These are phyloP conservation scores for Parafenestella ontariensis DNA, from an alignment of 2,329 filamentous ascomycete genomes.

Conservation along the genomic window DNA sequence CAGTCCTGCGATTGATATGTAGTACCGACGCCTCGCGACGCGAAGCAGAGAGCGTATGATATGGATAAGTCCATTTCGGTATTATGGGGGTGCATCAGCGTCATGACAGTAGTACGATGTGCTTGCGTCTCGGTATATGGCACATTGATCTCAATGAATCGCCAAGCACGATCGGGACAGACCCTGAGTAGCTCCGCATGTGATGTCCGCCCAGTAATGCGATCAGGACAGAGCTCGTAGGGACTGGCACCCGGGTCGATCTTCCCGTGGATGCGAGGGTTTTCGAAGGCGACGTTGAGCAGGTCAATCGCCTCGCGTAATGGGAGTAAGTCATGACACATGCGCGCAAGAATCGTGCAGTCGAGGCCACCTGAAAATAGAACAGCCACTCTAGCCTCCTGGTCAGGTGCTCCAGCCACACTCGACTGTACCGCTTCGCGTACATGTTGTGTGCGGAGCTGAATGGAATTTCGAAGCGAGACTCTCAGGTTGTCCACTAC, in stretches of 20 bases:
- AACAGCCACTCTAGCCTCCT: conserved; percentile 69
- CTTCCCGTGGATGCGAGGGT: conserved; percentile 69
- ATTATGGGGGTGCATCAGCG: conserved; percentile 88
- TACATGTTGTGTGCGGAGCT: conserved; percentile 57
- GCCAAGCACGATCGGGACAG: conserved; percentile 77
- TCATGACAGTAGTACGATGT: conserved; percentile 73
- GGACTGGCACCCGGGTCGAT: conserved; percentile 46
- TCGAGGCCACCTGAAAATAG: conserved; percentile 95
- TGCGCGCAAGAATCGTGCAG: conserved; percentile 83
- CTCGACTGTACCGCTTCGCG: conserved; percentile 26
- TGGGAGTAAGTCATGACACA: conserved; percentile 79
- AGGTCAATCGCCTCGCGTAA: conserved; percentile 76
- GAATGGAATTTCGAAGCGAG: conserved; percentile 67
- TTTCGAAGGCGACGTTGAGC: conserved; percentile 96
- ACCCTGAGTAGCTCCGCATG: conserved; percentile 73
- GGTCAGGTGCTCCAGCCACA: neutral
- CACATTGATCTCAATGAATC: conserved; percentile 85
- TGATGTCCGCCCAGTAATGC: conserved; percentile 82
- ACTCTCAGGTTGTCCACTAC: conserved; percentile 63
- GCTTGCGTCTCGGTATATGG: conserved; percentile 76
- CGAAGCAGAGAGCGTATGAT: conserved; percentile 91
- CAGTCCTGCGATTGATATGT: conserved; percentile 41
- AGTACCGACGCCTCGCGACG: conserved; percentile 73
- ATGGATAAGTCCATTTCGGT: conserved; percentile 99
- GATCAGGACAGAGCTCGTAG: conserved; percentile 89